Evolutionary conservation across 2,329 filamentous ascomycete genomes (phyloP).

Genomic region (Diaporthe eres): DNA sequence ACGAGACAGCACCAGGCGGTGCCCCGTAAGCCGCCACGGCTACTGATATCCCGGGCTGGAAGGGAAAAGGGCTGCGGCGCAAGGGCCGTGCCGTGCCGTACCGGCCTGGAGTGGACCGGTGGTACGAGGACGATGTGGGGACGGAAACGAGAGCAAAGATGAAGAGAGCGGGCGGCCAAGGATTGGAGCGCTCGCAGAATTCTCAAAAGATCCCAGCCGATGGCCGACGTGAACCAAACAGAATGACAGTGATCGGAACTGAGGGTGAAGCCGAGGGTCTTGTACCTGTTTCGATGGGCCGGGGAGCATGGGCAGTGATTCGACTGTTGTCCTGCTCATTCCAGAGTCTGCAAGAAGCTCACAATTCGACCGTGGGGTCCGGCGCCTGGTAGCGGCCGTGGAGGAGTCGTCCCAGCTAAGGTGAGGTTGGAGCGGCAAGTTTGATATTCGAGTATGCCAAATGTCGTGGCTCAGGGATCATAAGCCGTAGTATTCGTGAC

Average conservation of each 20-base stretch:
- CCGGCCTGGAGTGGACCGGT: constrained; percentile 18
- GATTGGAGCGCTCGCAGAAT: background rate
- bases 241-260: background rate
- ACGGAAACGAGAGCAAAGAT: background rate
- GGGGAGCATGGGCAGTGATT: constrained; percentile 28
- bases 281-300: constrained; percentile 26
- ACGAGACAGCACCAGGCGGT: constrained; percentile 42
- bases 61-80: constrained; percentile 41
- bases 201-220: background rate
- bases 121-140: constrained; percentile 12
- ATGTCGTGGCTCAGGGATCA: background rate
- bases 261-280: constrained; percentile 24
- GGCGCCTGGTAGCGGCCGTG: background rate
- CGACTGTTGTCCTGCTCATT: constrained; percentile 31
- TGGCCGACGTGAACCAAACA: constrained; percentile 15
- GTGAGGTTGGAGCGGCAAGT: background rate
- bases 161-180: background rate
- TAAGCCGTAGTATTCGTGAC: background rate
- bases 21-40: constrained; percentile 54
- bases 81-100: constrained; percentile 34
- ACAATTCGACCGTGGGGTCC: constrained; percentile 19
- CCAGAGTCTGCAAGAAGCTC: constrained; percentile 28
- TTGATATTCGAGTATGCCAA: background rate
- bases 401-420: background rate
- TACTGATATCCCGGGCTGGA: constrained; percentile 47